Evolutionary conservation across 164 flowering plant species (phyloP).

Genomic region (Stephania cephalantha): DNA sequence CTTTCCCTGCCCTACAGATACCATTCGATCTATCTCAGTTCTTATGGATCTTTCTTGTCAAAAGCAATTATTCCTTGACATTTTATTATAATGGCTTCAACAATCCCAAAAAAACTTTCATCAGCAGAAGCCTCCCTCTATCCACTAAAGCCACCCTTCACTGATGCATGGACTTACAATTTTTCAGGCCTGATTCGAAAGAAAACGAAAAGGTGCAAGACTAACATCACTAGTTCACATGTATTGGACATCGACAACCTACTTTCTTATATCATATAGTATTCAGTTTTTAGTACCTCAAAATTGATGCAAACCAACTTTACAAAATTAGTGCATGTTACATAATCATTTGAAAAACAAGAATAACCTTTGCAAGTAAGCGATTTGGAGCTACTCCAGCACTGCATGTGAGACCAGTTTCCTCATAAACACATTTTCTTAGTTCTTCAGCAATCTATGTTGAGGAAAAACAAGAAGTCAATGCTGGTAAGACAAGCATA

Average conservation of each 20-base stretch:
- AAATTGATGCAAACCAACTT: background rate
- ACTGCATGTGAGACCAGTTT: conserved; percentile 94
- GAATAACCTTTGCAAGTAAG: conserved; percentile 87
- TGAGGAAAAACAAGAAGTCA: conserved; percentile 11
- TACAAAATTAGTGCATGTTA: background rate
- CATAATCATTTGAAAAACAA: background rate
- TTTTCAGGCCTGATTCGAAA: background rate
- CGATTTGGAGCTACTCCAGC: conserved; percentile 97
- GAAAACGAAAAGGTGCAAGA: background rate
- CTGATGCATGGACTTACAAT: too few species aligned
- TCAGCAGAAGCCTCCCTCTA: too few species aligned
- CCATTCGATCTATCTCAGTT: too few species aligned
- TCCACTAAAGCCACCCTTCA: too few species aligned
- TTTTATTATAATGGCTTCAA: too few species aligned
- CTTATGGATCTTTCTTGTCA: too few species aligned
- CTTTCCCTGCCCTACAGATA: too few species aligned
- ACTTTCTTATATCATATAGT: background rate
- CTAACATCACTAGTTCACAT: background rate
- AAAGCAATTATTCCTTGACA: too few species aligned
- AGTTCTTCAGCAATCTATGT: conserved; percentile 81
- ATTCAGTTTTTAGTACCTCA: background rate
- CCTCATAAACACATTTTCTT: conserved; percentile 48
- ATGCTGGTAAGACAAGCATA: background rate
- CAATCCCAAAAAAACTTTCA: too few species aligned
- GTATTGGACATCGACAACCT: background rate